Evolutionary conservation across 23 red algal genomes (phyloP).

Genomic region (Rhodosorus marinus): DNA sequence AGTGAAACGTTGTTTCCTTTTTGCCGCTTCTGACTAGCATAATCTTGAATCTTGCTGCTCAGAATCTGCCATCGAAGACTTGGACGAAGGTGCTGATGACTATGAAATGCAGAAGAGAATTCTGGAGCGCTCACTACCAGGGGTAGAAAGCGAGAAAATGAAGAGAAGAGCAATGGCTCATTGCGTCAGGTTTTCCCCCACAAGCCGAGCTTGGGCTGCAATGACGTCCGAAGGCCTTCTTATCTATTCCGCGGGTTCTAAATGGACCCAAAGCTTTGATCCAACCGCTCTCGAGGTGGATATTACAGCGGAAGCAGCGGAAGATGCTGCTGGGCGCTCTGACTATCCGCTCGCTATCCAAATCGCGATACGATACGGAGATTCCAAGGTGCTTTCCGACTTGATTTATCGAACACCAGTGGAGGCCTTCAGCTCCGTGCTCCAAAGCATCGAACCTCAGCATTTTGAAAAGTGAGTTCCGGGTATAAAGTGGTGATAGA

Average conservation of each 20-base stretch:
- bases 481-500: too few species aligned
- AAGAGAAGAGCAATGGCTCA: constrained; percentile 2
- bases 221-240: constrained; percentile 84
- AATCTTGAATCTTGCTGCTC: too few species aligned
- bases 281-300: constrained; percentile 77
- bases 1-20: too few species aligned
- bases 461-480: too few species aligned
- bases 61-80: constrained; percentile 10
- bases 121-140: too few species aligned
- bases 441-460: constrained; percentile 5
- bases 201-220: constrained; percentile 29
- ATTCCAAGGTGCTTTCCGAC: constrained; percentile 14
- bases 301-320: constrained; percentile 45
- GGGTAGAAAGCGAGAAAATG: neutral
- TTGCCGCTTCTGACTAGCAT: too few species aligned
- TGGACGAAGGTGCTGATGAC: constrained; percentile 36
- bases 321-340: constrained; percentile 6
- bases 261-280: constrained; percentile 35
- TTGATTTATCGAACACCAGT: constrained; percentile 36
- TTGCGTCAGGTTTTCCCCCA: neutral
- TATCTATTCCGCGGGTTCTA: constrained; percentile 9
- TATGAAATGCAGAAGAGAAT: neutral
- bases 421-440: constrained; percentile 10
- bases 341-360: constrained; percentile 23
- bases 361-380: constrained; percentile 63